Evolutionary conservation across 768 basidiomycete species (phyloP).

Genomic region (Termitomyces sp.): DNA sequence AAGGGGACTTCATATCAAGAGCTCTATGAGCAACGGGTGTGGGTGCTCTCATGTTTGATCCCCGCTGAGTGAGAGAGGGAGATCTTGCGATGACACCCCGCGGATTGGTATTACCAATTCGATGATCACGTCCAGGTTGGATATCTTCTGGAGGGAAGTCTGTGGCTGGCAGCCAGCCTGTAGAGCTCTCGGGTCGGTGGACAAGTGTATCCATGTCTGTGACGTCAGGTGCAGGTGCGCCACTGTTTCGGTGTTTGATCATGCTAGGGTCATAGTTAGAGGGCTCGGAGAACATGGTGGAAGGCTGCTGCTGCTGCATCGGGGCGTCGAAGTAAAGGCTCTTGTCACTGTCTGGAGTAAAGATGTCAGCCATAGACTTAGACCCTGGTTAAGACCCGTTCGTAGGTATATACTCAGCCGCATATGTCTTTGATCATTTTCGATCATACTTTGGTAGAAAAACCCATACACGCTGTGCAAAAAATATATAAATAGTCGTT

Average conservation of each 20-base stretch:
- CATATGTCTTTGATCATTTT: constrained; percentile 9
- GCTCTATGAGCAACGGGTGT: background rate
- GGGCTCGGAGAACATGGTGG: background rate
- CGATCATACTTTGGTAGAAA: background rate
- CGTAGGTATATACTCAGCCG: background rate
- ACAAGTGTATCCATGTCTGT: background rate
- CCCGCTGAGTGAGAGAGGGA: background rate
- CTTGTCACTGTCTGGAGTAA: constrained; percentile 28
- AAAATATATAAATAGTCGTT: no score
- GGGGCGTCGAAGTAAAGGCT: constrained; percentile 45
- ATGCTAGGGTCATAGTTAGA: background rate
- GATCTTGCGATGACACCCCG: background rate
- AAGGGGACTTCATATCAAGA: background rate
- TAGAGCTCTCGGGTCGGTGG: constrained; percentile 5
- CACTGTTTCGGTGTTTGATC: background rate
- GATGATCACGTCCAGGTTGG: background rate
- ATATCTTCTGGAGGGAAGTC: constrained; percentile 11
- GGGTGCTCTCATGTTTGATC: background rate
- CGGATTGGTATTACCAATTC: background rate
- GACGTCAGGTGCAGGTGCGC: background rate
- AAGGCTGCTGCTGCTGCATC: constrained; percentile 14
- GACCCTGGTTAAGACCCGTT: background rate
- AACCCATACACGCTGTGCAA: background rate
- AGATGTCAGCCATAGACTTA: constrained; percentile 7
- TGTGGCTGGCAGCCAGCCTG: constrained; percentile 17